phyloP scores from a whole-genome alignment of 208 protist species.

The Acanthamoeba royreba region DNA sequence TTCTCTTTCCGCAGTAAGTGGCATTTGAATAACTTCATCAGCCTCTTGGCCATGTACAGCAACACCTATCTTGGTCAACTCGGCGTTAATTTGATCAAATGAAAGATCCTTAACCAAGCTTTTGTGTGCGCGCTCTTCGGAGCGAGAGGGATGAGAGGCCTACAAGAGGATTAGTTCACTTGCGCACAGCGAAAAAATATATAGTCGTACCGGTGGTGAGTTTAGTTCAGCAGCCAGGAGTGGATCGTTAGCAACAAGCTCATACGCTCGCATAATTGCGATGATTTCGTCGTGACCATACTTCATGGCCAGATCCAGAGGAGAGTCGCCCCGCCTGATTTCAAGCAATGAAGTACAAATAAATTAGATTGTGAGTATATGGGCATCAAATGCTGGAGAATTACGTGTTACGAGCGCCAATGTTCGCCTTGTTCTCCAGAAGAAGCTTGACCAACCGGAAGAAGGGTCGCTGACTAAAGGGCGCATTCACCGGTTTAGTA shows the following conservation, averaged over 20 bases:
- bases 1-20: too few species aligned
- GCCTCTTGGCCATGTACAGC: too few species aligned
- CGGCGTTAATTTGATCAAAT: too few species aligned
- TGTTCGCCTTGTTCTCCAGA: not conserved
- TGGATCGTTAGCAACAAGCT: not conserved
- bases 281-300: not conserved
- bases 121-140: not conserved
- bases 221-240: not conserved
- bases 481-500: too few species aligned
- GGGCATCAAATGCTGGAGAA: too few species aligned
- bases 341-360: too few species aligned
- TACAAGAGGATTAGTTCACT: too few species aligned
- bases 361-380: too few species aligned
- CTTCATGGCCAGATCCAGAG: not conserved
- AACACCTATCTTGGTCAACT: too few species aligned
- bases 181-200: not conserved
- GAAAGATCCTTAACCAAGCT: too few species aligned
- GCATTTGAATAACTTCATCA: too few species aligned
- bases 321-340: not conserved
- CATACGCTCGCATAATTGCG: not conserved
- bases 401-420: not conserved
- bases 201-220: not conserved
- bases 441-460: constrained; percentile 11
- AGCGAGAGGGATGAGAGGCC: not conserved
- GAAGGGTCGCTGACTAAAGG: not conserved